Conservation (phyloP, 106 monocot genomes). For the Apostasia ramifera region DNA sequence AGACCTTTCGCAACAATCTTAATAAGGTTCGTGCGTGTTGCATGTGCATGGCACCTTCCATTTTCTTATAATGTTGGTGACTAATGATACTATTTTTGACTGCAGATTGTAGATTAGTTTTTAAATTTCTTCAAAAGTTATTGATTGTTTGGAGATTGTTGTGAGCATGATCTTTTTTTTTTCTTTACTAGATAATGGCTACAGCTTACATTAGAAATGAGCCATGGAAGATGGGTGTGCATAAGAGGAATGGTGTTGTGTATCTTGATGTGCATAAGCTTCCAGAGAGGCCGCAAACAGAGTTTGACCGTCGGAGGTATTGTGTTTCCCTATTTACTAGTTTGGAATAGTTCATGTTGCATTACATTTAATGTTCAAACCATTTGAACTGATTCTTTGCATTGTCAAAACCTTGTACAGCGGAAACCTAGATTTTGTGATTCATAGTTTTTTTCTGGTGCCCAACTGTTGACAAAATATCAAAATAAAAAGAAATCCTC, state of each 20-base stretch:
- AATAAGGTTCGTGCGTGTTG: constrained; percentile 61
- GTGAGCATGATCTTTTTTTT: neutral
- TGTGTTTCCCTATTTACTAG: neutral
- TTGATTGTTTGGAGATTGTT: constrained; percentile 3
- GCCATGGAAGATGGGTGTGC: constrained; percentile 99
- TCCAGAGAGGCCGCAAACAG: constrained; percentile 85
- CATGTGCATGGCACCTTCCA: neutral
- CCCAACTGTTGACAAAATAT: too few species aligned
- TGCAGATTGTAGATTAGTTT: neutral
- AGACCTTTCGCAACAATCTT: constrained; percentile 96
- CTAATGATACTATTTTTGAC: neutral
- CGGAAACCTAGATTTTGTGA: too few species aligned
- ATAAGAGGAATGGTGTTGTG: constrained; percentile 88
- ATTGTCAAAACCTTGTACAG: too few species aligned
- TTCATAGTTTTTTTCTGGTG: too few species aligned
- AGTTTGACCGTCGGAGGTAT: constrained; percentile 76
- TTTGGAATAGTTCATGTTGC: neutral
- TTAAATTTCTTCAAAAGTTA: neutral
- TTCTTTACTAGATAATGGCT: constrained; percentile 67
- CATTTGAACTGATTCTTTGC: neutral
- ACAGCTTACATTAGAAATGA: constrained; percentile 93
- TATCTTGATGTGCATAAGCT: constrained; percentile 99
- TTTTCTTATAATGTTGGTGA: neutral
- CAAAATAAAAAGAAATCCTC: too few species aligned
- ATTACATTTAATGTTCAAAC: neutral